A percentile compares a stretch with the other conserved stretches of the same genome.
These are phyloP conservation scores for Camellia lanceoleosa DNA, from an alignment of 148 eudicot genomes.

Conservation along the genomic window DNA sequence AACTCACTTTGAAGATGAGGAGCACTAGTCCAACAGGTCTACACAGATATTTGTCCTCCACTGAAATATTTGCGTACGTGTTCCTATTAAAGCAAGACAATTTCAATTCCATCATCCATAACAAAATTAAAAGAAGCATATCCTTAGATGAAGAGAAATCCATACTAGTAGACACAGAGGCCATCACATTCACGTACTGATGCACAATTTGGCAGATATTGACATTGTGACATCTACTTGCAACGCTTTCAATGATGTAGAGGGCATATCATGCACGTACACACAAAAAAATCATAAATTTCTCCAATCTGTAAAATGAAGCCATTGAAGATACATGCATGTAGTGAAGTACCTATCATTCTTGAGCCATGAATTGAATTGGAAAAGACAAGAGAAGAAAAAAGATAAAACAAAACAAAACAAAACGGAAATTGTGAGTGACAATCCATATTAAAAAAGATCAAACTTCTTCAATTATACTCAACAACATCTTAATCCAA, in stretches of 20 bases:
- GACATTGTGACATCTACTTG: not conserved
- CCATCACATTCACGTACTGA: not conserved
- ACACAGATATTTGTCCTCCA: not conserved
- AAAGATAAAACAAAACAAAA: too few species aligned
- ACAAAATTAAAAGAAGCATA: not conserved
- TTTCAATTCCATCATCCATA: not conserved
- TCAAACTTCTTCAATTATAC: too few species aligned
- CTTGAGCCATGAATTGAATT: not conserved
- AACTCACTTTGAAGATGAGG: not conserved
- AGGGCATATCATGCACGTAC: not conserved
- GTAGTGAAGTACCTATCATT: not conserved
- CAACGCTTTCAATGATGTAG: not conserved
- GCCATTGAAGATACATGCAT: too few species aligned
- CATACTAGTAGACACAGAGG: not conserved
- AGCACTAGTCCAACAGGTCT: not conserved
- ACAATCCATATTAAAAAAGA: too few species aligned
- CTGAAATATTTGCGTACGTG: not conserved
- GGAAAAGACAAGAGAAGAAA: not conserved
- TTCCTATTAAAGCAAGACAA: not conserved
- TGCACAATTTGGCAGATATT: not conserved
- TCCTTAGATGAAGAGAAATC: not conserved
- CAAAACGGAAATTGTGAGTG: too few species aligned
- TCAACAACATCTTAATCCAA: too few species aligned
- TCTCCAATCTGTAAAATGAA: not conserved
- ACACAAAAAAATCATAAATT: not conserved